These are phyloP conservation scores for Anthoceros angustus DNA, from an alignment of 225 moss, liverwort and hornwort species.

Conservation along the genomic window DNA sequence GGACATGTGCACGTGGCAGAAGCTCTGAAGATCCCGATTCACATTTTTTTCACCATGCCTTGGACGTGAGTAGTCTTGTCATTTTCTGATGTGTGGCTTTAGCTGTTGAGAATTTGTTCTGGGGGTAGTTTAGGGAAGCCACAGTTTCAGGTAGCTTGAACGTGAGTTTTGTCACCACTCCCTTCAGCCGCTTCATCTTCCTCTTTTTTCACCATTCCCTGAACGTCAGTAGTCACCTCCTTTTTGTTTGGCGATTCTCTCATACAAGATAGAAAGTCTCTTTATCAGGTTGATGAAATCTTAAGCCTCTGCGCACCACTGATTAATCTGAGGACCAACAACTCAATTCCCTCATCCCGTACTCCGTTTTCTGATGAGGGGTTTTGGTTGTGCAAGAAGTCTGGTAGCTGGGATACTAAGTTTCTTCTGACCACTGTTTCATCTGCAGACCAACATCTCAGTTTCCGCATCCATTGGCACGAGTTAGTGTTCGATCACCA, in stretches of 20 bases:
- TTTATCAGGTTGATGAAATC: no score
- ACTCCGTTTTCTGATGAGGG: no score
- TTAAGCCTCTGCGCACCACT: no score
- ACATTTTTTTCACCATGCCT: slow-evolving; percentile 93
- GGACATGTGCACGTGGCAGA: slow-evolving; percentile 99
- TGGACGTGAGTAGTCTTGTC: slow-evolving; percentile 62
- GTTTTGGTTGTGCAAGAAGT: slow-evolving; percentile 5
- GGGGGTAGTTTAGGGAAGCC: background rate
- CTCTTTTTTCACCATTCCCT: no score
- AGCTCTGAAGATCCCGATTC: slow-evolving; percentile 69
- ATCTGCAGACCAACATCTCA: slow-evolving; percentile 66
- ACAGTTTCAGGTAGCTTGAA: no score
- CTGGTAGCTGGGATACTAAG: background rate
- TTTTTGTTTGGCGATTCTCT: no score
- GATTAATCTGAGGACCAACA: no score
- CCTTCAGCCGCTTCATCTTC: no score
- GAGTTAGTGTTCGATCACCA: slow-evolving; percentile 31
- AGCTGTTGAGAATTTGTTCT: background rate
- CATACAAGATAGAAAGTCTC: no score
- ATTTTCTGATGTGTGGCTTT: background rate
- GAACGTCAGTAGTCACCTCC: no score
- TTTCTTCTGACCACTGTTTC: slow-evolving; percentile 6
- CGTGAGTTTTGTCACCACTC: no score
- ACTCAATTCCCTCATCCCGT: no score
- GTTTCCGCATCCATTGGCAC: slow-evolving; percentile 87